These are phyloP conservation scores for Trichothecium sympodiale DNA, from an alignment of 2,329 filamentous ascomycete genomes.

Conservation along the genomic window DNA sequence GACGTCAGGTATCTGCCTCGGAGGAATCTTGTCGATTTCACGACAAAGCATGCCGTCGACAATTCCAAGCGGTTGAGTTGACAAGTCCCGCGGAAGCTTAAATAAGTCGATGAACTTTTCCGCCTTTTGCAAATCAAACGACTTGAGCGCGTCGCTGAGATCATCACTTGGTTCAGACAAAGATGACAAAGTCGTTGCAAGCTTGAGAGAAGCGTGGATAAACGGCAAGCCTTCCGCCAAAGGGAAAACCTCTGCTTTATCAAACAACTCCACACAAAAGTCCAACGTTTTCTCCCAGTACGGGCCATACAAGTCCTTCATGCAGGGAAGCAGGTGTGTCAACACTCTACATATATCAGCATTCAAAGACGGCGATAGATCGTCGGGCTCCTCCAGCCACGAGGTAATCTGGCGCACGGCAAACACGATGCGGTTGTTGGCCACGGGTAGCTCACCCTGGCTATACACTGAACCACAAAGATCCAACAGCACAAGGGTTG, in stretches of 20 bases:
- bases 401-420: conserved; percentile 67
- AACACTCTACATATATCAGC: conserved; percentile 45
- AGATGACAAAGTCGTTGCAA: conserved; percentile 52
- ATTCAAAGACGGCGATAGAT: conserved; percentile 30
- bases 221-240: conserved; percentile 45
- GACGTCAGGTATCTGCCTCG: conserved; percentile 50
- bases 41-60: conserved; percentile 66
- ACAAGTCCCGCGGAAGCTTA: conserved; percentile 32
- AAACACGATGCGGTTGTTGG: conserved; percentile 65
- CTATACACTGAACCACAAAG: conserved; percentile 41
- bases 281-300: conserved; percentile 66
- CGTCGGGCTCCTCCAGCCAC: conserved; percentile 49
- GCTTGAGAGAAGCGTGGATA: conserved; percentile 60
- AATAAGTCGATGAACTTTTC: conserved; percentile 52
- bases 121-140: conserved; percentile 44
- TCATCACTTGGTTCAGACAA: conserved; percentile 76
- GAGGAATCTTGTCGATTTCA: conserved; percentile 52
- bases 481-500: conserved; percentile 42
- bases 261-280: conserved; percentile 49
- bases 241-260: conserved; percentile 27
- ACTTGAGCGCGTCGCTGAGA: conserved; percentile 60
- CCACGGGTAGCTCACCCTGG: conserved; percentile 40
- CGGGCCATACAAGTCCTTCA: conserved; percentile 75
- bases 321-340: conserved; percentile 54
- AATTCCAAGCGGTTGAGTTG: conserved; percentile 58